phyloP scores from a whole-genome alignment of 1,139 yeast genomes.

The Geotrichum klebahnii region DNA sequence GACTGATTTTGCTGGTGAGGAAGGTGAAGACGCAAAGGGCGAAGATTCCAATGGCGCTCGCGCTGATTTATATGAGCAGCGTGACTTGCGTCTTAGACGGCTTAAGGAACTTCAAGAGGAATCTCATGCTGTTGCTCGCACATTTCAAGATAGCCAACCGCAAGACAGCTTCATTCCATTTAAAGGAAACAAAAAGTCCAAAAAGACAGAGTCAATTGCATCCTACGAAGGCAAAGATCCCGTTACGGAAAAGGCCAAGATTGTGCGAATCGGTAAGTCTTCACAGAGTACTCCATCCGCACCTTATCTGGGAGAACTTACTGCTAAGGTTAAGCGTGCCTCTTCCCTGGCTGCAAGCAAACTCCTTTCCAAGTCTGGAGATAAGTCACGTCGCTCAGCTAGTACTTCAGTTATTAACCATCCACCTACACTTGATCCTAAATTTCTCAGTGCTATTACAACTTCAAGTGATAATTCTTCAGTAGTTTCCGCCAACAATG shows the following conservation, averaged over 20 bases:
- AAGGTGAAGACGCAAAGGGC: slow-evolving; percentile 15
- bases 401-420: slow-evolving; percentile 17
- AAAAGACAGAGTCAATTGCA: slow-evolving; percentile 5
- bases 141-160: neutral
- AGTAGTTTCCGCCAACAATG: neutral
- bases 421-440: slow-evolving; percentile 1
- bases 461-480: neutral
- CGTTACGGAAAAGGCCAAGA: slow-evolving; percentile 28
- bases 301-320: slow-evolving; percentile 21
- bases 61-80: slow-evolving; percentile 31
- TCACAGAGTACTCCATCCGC: slow-evolving; percentile 7
- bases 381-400: slow-evolving; percentile 16
- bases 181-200: slow-evolving; percentile 1
- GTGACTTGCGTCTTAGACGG: slow-evolving; percentile 30
- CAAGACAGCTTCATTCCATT: slow-evolving; percentile 13
- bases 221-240: slow-evolving; percentile 16
- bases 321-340: slow-evolving; percentile 18
- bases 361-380: neutral
- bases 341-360: slow-evolving; percentile 12
- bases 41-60: slow-evolving; percentile 21
- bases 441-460: neutral
- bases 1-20: slow-evolving; percentile 63
- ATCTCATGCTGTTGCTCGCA: slow-evolving; percentile 32
- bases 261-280: slow-evolving; percentile 26
- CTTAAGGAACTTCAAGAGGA: slow-evolving; percentile 35